Conservation (phyloP, 1,139 yeast genomes). For the Hyphopichia burtonii region DNA sequence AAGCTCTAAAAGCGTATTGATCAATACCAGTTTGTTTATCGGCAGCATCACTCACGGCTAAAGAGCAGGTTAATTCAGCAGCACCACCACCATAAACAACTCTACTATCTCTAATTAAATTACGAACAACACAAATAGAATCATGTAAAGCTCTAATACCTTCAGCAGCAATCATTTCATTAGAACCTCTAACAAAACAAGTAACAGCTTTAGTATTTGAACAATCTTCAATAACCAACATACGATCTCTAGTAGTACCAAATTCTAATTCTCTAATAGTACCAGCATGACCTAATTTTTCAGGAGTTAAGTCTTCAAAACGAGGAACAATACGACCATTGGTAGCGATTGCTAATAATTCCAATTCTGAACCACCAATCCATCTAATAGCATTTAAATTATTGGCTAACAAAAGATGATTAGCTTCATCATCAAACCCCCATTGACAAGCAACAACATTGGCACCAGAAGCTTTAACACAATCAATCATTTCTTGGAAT, state of each 20-base stretch:
- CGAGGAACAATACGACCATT: slow-evolving; percentile 96
- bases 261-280: slow-evolving; percentile 83
- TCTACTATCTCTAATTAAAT: slow-evolving; percentile 85
- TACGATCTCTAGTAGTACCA: slow-evolving; percentile 95
- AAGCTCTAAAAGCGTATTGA: slow-evolving; percentile 97
- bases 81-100: slow-evolving; percentile 99
- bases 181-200: slow-evolving; percentile 90
- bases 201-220: slow-evolving; percentile 90
- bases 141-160: slow-evolving; percentile 96
- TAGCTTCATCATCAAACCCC: slow-evolving; percentile 99
- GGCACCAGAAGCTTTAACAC: slow-evolving; percentile 89
- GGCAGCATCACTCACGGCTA: slow-evolving; percentile 90
- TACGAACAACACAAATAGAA: slow-evolving; percentile 95
- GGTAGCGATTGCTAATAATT: slow-evolving; percentile 94
- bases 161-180: slow-evolving; percentile 97
- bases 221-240: slow-evolving; percentile 92
- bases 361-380: slow-evolving; percentile 98
- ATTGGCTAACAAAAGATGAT: slow-evolving; percentile 84
- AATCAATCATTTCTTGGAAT: slow-evolving; percentile 85
- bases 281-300: slow-evolving; percentile 88
- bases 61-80: slow-evolving; percentile 89
- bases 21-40: slow-evolving; percentile 93
- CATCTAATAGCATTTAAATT: slow-evolving; percentile 95
- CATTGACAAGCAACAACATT: slow-evolving; percentile 97
- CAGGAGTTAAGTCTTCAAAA: slow-evolving; percentile 83